phyloP scores from a whole-genome alignment of 192 early-diverging fungal species.

The Linderina pennispora region DNA sequence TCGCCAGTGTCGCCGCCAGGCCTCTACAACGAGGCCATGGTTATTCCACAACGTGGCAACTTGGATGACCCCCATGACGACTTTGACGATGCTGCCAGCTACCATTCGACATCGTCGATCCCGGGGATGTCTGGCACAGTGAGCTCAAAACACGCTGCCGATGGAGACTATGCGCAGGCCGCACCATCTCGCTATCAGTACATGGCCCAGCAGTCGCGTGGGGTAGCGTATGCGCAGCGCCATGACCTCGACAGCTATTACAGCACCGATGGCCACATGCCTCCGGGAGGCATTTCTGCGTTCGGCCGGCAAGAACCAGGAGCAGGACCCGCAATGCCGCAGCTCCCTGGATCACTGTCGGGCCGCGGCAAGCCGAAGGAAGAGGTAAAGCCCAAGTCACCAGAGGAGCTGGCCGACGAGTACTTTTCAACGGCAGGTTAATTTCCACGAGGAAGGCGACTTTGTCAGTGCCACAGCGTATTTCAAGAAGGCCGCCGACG shows the following conservation, averaged over 20 bases:
- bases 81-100: conserved; percentile 49
- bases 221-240: conserved; percentile 2
- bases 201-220: conserved; percentile 21
- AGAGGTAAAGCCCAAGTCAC: conserved; percentile 8
- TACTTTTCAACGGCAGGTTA: conserved; percentile 60
- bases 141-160: conserved; percentile 3
- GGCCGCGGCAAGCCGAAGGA: too few relatives aligned
- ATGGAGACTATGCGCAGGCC: conserved; percentile 15
- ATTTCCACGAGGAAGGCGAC: conserved; percentile 63
- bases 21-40: conserved; percentile 11
- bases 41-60: conserved; percentile 8
- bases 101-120: conserved; percentile 46
- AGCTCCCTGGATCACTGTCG: too few relatives aligned
- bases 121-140: conserved; percentile 17
- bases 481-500: conserved; percentile 61
- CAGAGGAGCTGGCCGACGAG: conserved; percentile 50
- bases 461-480: conserved; percentile 66
- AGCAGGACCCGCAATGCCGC: too few relatives aligned
- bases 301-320: too few relatives aligned
- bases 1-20: too few relatives aligned
- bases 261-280: conserved; percentile 7
- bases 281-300: too few relatives aligned
- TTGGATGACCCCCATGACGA: conserved; percentile 21
- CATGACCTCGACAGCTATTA: conserved; percentile 31
- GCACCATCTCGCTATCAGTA: conserved; percentile 30